Base-by-base conservation (phyloP, 768 basidiomycete species). In the Termitomyces sp. region DNA sequence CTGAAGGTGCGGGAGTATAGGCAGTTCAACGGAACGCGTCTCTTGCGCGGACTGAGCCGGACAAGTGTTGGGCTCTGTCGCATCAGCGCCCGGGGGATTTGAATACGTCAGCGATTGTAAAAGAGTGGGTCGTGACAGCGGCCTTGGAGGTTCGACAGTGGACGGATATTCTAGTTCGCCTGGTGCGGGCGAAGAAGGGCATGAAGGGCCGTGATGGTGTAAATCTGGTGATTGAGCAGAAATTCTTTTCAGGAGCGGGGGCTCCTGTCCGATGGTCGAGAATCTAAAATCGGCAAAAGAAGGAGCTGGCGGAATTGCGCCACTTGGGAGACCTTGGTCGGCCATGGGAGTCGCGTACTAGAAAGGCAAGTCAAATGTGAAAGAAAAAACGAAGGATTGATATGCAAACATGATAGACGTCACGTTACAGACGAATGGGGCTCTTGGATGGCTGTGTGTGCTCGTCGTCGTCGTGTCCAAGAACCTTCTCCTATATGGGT, bases 211-310 rank as follows among this genome's bases (percentile, higher is more conserved):
- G 16, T 68, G 70, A 56, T 76, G 74, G 5, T 57, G 51, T 2
- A 64, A 50, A 46, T 71, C 70, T 24, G 74, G n/a, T 44, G 54
- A 13, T 42, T 42, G 67, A 42, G 69, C 68, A 36, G 81, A 77
- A 39, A 88, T 74, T 24, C 87, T 82, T 62, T 75, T 78, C 32
- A 88, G 75, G 20, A 88, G 73, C 15, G 75, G 71, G 0, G 86
- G 85, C 61, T 74, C 71, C 66, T 83, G 79, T 33, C 86, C 86
- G 44, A 89, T 88, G 4, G 71, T 78, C 12, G 64, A 70, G 68
- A 87, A 88, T 32, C 73, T 75, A 67, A 87, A 77, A 57, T 74
- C 68, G n/a, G 76, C 63, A 58, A 84, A 78, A 46, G 63, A 53
- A n/a, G 69, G 74, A 4, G 83, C 78, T 12, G 65, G 78, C 76